Conservation (phyloP, 2,329 filamentous ascomycete species). For the Penicillium sclerotiorum region DNA sequence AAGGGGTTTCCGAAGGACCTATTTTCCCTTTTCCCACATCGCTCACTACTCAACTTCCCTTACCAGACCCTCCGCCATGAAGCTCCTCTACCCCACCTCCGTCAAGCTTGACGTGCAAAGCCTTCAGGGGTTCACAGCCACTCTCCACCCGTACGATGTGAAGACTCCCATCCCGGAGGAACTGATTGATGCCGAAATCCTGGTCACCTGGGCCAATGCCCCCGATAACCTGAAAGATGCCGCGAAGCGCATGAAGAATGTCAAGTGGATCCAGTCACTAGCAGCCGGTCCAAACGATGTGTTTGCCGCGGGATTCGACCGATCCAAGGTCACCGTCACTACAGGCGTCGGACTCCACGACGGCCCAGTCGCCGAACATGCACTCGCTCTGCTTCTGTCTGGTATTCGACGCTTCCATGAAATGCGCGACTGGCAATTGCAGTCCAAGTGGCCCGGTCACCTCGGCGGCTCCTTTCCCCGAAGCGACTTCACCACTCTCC, state of each 20-base stretch:
- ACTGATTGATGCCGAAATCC: slow-evolving; percentile 61
- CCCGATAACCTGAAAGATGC: slow-evolving; percentile 62
- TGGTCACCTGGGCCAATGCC: slow-evolving; percentile 66
- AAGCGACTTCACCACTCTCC: slow-evolving; percentile 61
- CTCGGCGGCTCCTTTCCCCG: slow-evolving; percentile 62
- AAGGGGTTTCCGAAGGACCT: too few species aligned
- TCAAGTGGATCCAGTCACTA: slow-evolving; percentile 68
- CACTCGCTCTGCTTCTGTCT: slow-evolving; percentile 53
- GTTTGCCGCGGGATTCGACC: slow-evolving; percentile 62
- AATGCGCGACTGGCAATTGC: slow-evolving; percentile 61
- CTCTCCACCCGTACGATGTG: slow-evolving; percentile 63
- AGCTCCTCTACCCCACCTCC: slow-evolving; percentile 69
- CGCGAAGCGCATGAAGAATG: slow-evolving; percentile 56
- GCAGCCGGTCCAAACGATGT: slow-evolving; percentile 69
- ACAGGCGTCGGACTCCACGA: slow-evolving; percentile 68
- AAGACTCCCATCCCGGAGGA: slow-evolving; percentile 59
- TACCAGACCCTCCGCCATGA: slow-evolving; percentile 44
- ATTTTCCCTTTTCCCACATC: not conserved
- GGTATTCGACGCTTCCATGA: slow-evolving; percentile 58
- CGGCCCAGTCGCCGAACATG: slow-evolving; percentile 66
- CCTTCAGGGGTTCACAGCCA: slow-evolving; percentile 61
- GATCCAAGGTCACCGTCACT: slow-evolving; percentile 54
- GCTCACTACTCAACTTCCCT: not conserved
- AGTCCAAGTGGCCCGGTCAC: slow-evolving; percentile 61
- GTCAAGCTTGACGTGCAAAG: slow-evolving; percentile 58